A percentile compares a stretch with the other conserved stretches of the same genome.
phyloP scores from a whole-genome alignment of 176 grass and related monocot genomes.

The Oryza nivara region DNA sequence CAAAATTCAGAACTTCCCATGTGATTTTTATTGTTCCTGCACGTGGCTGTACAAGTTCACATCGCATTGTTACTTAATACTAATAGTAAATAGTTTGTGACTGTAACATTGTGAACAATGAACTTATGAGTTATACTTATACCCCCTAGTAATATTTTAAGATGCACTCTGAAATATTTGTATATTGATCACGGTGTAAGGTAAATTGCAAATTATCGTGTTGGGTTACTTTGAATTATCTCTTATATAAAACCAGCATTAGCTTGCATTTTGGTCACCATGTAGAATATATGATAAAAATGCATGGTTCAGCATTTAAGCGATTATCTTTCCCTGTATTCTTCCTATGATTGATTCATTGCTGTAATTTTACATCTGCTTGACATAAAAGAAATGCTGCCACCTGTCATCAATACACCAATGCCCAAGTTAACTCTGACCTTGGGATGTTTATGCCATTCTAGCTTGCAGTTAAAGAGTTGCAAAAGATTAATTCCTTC shows the following conservation, averaged over 20 bases:
- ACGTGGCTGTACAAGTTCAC: not conserved
- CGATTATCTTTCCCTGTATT: not conserved
- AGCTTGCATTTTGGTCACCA: not conserved
- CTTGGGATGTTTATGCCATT: conserved; percentile 17
- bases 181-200: not conserved
- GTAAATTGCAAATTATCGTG: not conserved
- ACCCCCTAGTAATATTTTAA: not conserved
- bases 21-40: not conserved
- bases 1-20: not conserved
- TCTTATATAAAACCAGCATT: not conserved
- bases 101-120: not conserved
- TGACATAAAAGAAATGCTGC: not conserved
- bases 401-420: not conserved
- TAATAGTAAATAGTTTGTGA: not conserved
- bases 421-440: not conserved
- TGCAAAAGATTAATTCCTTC: conserved; percentile 91
- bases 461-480: conserved; percentile 91
- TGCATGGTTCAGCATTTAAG: not conserved
- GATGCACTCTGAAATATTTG: not conserved
- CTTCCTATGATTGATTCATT: not conserved
- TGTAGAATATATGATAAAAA: not conserved
- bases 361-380: not conserved
- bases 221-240: not conserved
- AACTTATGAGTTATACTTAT: not conserved
- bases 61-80: not conserved